Evolutionary conservation across 2,329 filamentous ascomycete genomes (phyloP).

Genomic region (Cercospora sp.): DNA sequence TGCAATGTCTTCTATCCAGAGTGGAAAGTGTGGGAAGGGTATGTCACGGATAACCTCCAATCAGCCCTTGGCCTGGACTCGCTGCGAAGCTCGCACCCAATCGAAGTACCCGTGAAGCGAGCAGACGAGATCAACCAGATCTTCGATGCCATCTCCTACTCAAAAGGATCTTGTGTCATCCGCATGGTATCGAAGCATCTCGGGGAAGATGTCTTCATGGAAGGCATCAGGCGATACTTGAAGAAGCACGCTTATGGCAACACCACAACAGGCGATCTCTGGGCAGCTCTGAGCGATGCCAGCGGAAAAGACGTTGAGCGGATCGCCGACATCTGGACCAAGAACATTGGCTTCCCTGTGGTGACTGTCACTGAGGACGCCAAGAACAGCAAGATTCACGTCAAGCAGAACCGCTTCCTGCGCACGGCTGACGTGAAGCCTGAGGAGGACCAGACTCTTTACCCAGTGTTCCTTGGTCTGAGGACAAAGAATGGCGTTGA

Average conservation of each 20-base stretch:
- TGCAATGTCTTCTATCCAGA: constrained; percentile 95
- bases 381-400: constrained; percentile 68
- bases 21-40: constrained; percentile 97
- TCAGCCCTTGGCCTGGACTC: constrained; percentile 86
- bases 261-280: constrained; percentile 86
- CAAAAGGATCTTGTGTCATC: constrained; percentile 91
- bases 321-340: constrained; percentile 96
- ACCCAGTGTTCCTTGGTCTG: constrained; percentile 84
- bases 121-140: constrained; percentile 98
- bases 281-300: constrained; percentile 81
- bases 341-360: constrained; percentile 91
- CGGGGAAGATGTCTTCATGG: constrained; percentile 88
- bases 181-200: constrained; percentile 97
- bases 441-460: constrained; percentile 84
- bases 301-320: constrained; percentile 88
- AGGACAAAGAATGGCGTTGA: constrained; percentile 81
- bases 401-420: constrained; percentile 95
- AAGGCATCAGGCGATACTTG: constrained; percentile 85
- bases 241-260: constrained; percentile 98
- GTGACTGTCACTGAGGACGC: constrained; percentile 79
- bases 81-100: constrained; percentile 89
- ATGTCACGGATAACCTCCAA: constrained; percentile 89
- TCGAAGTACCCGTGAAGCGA: constrained; percentile 92
- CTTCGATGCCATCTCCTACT: constrained; percentile 96
- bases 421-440: constrained; percentile 90